These are phyloP conservation scores for Babesia sp. DNA, from an alignment of 169 alveolate species.

Conservation along the genomic window DNA sequence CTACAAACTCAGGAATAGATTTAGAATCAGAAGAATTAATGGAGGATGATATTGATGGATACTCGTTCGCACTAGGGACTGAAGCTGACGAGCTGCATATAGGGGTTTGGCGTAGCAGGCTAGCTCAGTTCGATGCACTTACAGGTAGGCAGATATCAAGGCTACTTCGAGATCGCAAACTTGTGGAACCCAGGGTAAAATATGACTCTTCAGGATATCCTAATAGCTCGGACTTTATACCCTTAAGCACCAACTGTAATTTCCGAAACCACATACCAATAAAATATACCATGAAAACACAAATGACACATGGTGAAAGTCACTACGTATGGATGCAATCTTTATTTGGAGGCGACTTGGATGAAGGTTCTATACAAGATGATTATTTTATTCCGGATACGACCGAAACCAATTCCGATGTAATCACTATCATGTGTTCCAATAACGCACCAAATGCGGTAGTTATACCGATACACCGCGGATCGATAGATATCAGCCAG, in stretches of 20 bases:
- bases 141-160: neutral
- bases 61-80: neutral
- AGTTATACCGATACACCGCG: slow-evolving; percentile 53
- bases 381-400: neutral
- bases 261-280: slow-evolving; percentile 60
- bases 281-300: slow-evolving; percentile 27
- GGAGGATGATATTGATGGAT: neutral
- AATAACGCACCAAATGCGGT: slow-evolving; percentile 10
- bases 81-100: slow-evolving; percentile 1
- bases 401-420: neutral
- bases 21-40: neutral
- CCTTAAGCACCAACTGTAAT: slow-evolving; percentile 32
- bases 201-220: slow-evolving; percentile 38
- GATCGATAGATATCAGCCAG: slow-evolving; percentile 15
- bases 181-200: neutral
- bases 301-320: neutral
- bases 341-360: slow-evolving; percentile 8
- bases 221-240: slow-evolving; percentile 4
- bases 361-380: neutral
- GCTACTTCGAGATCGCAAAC: neutral
- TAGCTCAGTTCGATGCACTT: neutral
- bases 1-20: neutral
- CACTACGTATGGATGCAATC: slow-evolving; percentile 27
- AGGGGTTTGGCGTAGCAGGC: slow-evolving; percentile 9
- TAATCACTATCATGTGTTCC: neutral